These are phyloP conservation scores for Rhizophagus clarus DNA, from an alignment of 192 early-diverging fungal species.

Conservation along the genomic window DNA sequence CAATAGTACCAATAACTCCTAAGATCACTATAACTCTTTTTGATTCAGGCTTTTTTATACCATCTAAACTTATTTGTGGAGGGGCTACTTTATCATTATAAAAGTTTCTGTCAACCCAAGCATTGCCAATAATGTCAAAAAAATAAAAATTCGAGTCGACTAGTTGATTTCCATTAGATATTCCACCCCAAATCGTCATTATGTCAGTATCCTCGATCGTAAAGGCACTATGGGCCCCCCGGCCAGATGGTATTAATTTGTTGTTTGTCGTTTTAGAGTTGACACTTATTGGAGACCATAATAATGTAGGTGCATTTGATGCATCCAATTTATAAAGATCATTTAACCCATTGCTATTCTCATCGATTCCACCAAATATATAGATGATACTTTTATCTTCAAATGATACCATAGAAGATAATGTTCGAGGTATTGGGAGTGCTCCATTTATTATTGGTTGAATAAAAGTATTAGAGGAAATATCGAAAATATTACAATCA, in stretches of 20 bases:
- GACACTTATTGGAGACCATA: neutral
- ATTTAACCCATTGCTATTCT: slow-evolving; percentile 1
- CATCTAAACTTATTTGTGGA: neutral
- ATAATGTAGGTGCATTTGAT: neutral
- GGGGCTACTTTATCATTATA: neutral
- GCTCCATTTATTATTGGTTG: neutral
- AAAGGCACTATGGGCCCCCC: slow-evolving; percentile 6
- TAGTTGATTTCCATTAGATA: neutral
- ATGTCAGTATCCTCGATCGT: neutral
- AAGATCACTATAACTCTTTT: neutral
- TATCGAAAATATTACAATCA: slow-evolving; percentile 28
- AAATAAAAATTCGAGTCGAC: neutral
- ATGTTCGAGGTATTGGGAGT: slow-evolving; percentile 9
- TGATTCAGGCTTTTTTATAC: neutral
- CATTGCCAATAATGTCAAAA: slow-evolving; percentile 8
- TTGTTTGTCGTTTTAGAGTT: neutral
- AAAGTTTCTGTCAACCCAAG: neutral
- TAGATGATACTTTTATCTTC: neutral
- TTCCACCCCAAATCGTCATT: slow-evolving; percentile 29
- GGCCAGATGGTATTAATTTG: slow-evolving; percentile 17
- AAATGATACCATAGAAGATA: neutral
- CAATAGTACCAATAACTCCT: neutral
- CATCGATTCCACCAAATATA: slow-evolving; percentile 27
- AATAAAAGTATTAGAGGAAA: neutral
- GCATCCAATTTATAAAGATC: slow-evolving; percentile 19